Evolutionary conservation across 1,139 yeast genomes (phyloP).

Genomic region (Yamadazyma triangularis): DNA sequence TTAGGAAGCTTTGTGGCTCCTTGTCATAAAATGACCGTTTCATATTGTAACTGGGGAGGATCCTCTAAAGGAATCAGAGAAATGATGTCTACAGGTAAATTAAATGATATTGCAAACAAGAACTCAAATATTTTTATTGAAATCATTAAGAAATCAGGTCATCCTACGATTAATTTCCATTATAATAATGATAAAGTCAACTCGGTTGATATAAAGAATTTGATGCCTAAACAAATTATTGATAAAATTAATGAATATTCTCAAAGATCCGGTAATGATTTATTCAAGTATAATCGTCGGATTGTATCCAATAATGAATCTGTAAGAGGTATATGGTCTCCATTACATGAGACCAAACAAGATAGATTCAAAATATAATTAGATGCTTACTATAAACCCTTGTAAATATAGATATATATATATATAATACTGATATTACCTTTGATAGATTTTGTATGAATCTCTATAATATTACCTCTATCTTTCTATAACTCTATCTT

Average conservation of each 20-base stretch:
- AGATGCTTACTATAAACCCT: neutral
- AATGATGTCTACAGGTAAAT: conserved; percentile 50
- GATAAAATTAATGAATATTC: conserved; percentile 53
- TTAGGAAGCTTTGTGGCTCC: conserved; percentile 74
- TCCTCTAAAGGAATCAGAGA: conserved; percentile 82
- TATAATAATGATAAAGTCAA: conserved; percentile 38
- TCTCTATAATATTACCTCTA: too few species aligned
- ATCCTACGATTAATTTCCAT: conserved; percentile 72
- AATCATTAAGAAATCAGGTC: conserved; percentile 68
- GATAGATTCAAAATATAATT: conserved; percentile 65
- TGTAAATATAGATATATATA: conserved; percentile 1
- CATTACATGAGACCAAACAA: conserved; percentile 73
- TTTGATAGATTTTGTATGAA: too few species aligned
- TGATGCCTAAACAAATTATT: conserved; percentile 57
- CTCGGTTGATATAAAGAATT: conserved; percentile 48
- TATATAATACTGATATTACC: too few species aligned
- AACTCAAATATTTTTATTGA: conserved; percentile 71
- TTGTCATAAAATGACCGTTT: conserved; percentile 67
- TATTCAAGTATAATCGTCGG: conserved; percentile 51
- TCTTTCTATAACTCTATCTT: too few species aligned
- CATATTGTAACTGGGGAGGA: conserved; percentile 94
- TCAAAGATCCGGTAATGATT: conserved; percentile 37
- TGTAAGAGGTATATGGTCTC: conserved; percentile 98
- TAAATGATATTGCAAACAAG: conserved; percentile 52
- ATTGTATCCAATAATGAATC: conserved; percentile 78